These are phyloP conservation scores for Rutstroemia sp. DNA, from an alignment of 2,329 filamentous ascomycete genomes.

Conservation along the genomic window DNA sequence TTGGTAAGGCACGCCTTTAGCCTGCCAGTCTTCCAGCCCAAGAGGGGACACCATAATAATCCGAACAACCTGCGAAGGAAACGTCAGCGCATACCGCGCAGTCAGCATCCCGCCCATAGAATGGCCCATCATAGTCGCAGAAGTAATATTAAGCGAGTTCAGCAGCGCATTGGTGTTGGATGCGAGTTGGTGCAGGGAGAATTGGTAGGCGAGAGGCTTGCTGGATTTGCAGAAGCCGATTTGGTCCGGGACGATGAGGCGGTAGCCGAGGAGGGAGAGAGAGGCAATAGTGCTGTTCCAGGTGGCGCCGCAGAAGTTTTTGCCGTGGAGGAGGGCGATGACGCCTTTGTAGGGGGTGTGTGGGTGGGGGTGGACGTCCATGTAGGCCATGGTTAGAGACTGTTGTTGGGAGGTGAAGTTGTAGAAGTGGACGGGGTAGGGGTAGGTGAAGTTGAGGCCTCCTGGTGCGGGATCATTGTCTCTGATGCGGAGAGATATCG, in stretches of 20 bases:
- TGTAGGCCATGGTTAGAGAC: background rate
- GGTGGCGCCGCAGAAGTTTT: constrained; percentile 48
- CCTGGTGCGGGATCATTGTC: background rate
- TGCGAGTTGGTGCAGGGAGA: constrained; percentile 43
- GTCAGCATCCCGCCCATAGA: constrained; percentile 49
- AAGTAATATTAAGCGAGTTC: constrained; percentile 35
- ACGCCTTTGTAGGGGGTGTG: constrained; percentile 21
- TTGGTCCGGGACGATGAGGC: constrained; percentile 45
- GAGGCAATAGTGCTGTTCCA: constrained; percentile 41
- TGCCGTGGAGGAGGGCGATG: constrained; percentile 45
- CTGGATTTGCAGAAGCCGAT: constrained; percentile 51
- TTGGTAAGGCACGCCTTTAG: constrained; percentile 38
- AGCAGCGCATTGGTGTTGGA: constrained; percentile 44
- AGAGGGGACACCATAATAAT: constrained; percentile 45
- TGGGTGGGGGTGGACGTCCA: background rate
- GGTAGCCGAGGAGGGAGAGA: constrained; percentile 38
- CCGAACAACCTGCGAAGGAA: constrained; percentile 35
- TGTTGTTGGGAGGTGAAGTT: constrained; percentile 30
- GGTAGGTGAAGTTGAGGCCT: background rate
- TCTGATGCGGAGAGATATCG: background rate
- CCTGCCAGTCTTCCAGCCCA: constrained; percentile 45
- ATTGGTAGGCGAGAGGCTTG: constrained; percentile 44
- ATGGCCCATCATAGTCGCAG: constrained; percentile 44
- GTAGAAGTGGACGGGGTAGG: background rate
- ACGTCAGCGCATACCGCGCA: constrained; percentile 44